These are phyloP conservation scores for Buddleja alternifolia DNA, from an alignment of 257 asterid genomes.

Conservation along the genomic window DNA sequence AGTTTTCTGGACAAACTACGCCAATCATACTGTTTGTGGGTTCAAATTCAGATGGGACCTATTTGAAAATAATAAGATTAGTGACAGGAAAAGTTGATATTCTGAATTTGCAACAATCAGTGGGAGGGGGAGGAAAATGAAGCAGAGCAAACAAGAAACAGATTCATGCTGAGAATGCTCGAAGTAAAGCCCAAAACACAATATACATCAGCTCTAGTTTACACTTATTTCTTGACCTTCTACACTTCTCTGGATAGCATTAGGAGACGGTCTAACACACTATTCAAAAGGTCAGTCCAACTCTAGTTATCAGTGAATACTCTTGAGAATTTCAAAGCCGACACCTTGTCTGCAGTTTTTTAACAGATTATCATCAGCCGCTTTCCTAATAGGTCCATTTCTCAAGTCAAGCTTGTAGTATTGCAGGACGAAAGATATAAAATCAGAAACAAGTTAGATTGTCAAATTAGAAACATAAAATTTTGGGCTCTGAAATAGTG, in stretches of 20 bases:
- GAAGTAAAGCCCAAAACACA: not conserved
- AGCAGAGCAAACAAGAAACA: not conserved
- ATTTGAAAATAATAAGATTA: conserved; percentile 12
- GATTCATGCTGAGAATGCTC: not conserved
- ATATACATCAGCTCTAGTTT: not conserved
- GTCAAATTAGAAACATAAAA: not conserved
- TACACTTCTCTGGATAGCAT: not conserved
- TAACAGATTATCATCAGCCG: not conserved
- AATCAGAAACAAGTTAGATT: not conserved
- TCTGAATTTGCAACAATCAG: not conserved
- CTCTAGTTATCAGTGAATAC: not conserved
- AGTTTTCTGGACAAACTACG: conserved; percentile 38
- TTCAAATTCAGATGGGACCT: conserved; percentile 75
- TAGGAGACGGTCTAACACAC: conserved; percentile 12
- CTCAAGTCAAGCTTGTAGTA: not conserved
- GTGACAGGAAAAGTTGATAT: conserved; percentile 1
- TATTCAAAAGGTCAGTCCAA: conserved; percentile 2
- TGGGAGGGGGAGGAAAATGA: not conserved
- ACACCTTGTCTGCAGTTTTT: not conserved
- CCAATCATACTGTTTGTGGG: conserved; percentile 23
- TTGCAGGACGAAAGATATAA: not conserved
- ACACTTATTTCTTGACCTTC: not conserved
- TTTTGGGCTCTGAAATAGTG: not conserved
- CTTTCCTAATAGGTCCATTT: not conserved
- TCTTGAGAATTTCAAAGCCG: not conserved